Percentiles rank a stretch among this genome's conserved stretches.
phyloP scores from a whole-genome alignment of 495 filamentous ascomycete genomes.

The Friedmanniomyces simplex region DNA sequence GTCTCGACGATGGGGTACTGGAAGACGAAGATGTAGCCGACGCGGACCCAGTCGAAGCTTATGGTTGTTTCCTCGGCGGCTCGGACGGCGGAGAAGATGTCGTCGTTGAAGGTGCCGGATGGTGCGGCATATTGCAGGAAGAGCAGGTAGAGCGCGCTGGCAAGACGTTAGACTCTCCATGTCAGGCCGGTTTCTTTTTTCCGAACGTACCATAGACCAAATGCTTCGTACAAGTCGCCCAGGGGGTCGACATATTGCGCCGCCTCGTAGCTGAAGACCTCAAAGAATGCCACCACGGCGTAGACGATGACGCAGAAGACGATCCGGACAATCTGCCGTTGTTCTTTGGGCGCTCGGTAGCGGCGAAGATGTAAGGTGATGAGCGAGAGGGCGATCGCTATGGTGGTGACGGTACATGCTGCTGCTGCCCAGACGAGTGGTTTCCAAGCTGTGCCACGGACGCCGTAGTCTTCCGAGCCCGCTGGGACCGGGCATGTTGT shows the following conservation, averaged over 20 bases:
- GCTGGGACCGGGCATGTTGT: constrained; percentile 3
- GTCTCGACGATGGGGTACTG: constrained; percentile 12
- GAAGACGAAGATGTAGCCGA: constrained; percentile 12
- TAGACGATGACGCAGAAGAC: constrained; percentile 5
- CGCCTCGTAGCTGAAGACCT: not conserved
- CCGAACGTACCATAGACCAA: constrained; percentile 3
- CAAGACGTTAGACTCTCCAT: not conserved
- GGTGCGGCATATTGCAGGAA: constrained; percentile 11
- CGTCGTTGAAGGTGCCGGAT: constrained; percentile 8
- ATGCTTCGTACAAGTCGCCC: constrained; percentile 13
- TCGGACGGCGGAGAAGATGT: constrained; percentile 1
- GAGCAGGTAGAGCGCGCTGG: constrained; percentile 9
- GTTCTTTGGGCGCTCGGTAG: constrained; percentile 13
- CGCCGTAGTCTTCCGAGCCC: constrained; percentile 1
- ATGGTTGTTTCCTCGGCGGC: not conserved
- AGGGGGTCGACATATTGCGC: constrained; percentile 10
- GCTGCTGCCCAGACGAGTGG: not conserved
- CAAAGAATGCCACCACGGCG: constrained; percentile 7
- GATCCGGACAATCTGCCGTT: constrained; percentile 16
- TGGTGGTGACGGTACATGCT: not conserved
- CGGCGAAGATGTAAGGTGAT: constrained; percentile 10
- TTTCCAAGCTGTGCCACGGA: constrained; percentile 3
- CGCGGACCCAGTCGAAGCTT: constrained; percentile 5
- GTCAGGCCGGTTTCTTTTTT: not conserved
- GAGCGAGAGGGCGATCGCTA: not conserved